Evolutionary conservation across 768 basidiomycete species (phyloP), one percentile per base, ranked within the genome.

Genomic region (Lepiota venenata): DNA sequence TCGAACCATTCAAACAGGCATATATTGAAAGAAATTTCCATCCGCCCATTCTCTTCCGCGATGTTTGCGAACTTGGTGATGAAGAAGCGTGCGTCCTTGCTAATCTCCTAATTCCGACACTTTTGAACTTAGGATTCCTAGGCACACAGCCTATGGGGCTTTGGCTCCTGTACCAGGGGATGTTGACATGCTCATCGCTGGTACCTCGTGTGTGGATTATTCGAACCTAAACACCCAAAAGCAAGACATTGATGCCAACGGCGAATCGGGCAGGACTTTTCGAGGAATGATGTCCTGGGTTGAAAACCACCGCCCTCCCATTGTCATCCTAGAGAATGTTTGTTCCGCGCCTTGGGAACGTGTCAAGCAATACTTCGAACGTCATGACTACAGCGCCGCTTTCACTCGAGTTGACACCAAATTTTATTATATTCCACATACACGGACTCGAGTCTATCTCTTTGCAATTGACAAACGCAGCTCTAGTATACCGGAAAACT

Each of bases 1-100:
- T 97, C 52, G 94, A 94, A 65, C 93, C 94, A 3, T 96, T 93
- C 78, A 95, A 97, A 71, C 94, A 95, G 66, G 95, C 94, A 0
- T 97, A 98, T 64, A 98, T 98, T 58, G 95, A 98, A 65, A 81
- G 95, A 29, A 98, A 98, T 68, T 98, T 98, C 66, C 82, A 87
- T 38, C 95, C 95, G 20, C 93, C 94, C 11, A 69, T 96, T 22
- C 76, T 98, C 32, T 98, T 97, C 69, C 84, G 95, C 45, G 95
- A 98, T 65, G 94, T 98, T 15, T 93, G 90, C 53, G 94, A 97
- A 64, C 79, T 98, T 15, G 90, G 88, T 4, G 79, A 84, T 18
- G 69, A 73, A 41, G 80, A 89, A 71, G 91, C 91, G 89, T 93
- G 67, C 56, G 89, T 75, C 16, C 2, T 38, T 52, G 39, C 43